Conservation (phyloP, 352 stramenopile species). For the Globisporangium yorkense region DNA sequence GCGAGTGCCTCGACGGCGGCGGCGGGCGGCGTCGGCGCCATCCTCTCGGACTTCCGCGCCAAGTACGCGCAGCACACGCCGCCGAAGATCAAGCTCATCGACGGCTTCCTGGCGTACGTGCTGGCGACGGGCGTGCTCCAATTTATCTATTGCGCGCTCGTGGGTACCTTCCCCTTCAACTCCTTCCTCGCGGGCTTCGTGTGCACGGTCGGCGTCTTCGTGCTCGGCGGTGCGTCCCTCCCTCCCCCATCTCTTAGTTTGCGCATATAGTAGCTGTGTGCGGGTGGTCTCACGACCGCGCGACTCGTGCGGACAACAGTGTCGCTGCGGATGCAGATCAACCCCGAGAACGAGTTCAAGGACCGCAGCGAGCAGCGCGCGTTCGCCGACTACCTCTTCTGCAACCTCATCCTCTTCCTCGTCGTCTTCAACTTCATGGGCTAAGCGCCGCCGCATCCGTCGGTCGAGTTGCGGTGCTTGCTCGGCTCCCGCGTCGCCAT, state of each 20-base stretch:
- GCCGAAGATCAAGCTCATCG: conserved; percentile 88
- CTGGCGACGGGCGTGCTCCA: conserved; percentile 84
- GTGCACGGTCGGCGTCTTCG: conserved; percentile 87
- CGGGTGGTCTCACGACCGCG: background rate
- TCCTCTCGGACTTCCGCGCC: conserved; percentile 55
- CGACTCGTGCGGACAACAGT: conserved; percentile 28
- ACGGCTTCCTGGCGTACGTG: conserved; percentile 89
- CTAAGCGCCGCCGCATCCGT: conserved; percentile 27
- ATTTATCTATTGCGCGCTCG: conserved; percentile 89
- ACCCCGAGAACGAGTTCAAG: conserved; percentile 77
- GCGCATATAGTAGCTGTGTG: background rate
- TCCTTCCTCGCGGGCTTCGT: conserved; percentile 90
- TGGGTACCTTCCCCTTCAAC: conserved; percentile 91
- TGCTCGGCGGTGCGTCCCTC: conserved; percentile 63
- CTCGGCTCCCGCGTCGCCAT: no score
- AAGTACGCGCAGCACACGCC: conserved; percentile 83
- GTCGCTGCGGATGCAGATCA: conserved; percentile 88
- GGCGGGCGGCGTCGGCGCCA: conserved; percentile 31
- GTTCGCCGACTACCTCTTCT: conserved; percentile 90
- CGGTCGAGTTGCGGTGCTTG: no score
- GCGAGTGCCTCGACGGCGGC: conserved; percentile 33
- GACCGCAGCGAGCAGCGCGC: conserved; percentile 82
- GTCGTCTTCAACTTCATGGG: conserved; percentile 93
- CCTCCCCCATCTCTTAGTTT: background rate
- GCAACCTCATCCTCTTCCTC: conserved; percentile 91